Conservation (phyloP, 495 filamentous ascomycete genomes). For the Neurospora tetraspora region DNA sequence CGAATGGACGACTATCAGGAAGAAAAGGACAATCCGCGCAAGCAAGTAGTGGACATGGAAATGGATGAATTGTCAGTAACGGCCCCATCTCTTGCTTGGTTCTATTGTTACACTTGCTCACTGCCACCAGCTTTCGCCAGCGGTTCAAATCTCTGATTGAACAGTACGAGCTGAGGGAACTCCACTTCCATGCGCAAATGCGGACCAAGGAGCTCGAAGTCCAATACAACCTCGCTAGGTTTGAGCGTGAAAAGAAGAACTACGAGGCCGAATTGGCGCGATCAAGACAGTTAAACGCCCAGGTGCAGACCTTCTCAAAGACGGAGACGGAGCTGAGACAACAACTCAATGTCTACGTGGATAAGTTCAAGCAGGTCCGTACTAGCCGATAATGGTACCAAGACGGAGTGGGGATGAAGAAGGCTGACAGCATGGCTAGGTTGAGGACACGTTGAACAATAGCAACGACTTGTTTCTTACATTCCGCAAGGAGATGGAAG, state of each 20-base stretch:
- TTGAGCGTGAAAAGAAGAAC: conserved; percentile 77
- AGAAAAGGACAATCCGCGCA: conserved; percentile 65
- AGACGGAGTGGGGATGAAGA: not conserved
- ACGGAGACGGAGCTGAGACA: conserved; percentile 89
- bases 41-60: conserved; percentile 66
- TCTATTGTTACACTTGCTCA: conserved; percentile 13
- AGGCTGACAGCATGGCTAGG: conserved; percentile 43
- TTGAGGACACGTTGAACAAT: conserved; percentile 97
- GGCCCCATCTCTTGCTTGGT: not conserved
- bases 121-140: conserved; percentile 56
- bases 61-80: conserved; percentile 70
- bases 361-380: conserved; percentile 98
- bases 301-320: conserved; percentile 93
- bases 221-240: conserved; percentile 75
- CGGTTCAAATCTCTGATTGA: conserved; percentile 91
- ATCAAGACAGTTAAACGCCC: conserved; percentile 72
- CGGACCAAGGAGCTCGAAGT: conserved; percentile 96
- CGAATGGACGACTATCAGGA: conserved; percentile 74
- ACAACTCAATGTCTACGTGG: conserved; percentile 96
- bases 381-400: conserved; percentile 5
- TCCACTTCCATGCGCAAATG: conserved; percentile 81
- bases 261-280: conserved; percentile 71
- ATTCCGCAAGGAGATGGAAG: conserved; percentile 99
- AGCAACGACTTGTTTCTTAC: conserved; percentile 97
- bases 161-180: conserved; percentile 87